Percentiles rank a stretch among this genome's conserved stretches.
These are phyloP conservation scores for Erythrophleum ivorense DNA, from an alignment of 331 rosid genomes.

Conservation along the genomic window DNA sequence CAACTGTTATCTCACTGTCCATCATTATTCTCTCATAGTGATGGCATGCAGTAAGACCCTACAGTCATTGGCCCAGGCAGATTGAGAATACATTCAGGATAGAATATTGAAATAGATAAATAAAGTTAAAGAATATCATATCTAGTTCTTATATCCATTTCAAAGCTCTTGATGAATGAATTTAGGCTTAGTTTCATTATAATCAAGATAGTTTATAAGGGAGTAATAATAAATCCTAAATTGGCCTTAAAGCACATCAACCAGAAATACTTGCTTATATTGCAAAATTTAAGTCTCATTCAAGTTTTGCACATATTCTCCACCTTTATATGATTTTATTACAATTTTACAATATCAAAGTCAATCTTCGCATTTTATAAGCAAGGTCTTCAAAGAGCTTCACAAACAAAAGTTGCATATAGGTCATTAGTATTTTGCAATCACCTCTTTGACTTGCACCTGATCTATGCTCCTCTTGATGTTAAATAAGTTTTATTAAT, in stretches of 20 bases:
- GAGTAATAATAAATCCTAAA: not conserved
- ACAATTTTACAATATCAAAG: conserved; percentile 2
- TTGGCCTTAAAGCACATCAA: not conserved
- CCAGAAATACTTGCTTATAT: not conserved
- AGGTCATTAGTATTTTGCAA: conserved; percentile 29
- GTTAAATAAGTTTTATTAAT: not conserved
- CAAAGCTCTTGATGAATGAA: no score
- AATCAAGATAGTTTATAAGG: not conserved
- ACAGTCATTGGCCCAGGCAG: no score
- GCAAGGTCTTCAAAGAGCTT: not conserved
- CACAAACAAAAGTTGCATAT: conserved; percentile 38
- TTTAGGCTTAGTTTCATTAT: not conserved
- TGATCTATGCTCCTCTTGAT: conserved; percentile 56
- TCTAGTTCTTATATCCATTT: no score
- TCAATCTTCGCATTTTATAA: conserved; percentile 13
- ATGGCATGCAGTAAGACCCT: no score
- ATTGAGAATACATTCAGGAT: no score
- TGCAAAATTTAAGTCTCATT: conserved; percentile 1
- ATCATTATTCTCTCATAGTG: no score
- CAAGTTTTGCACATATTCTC: not conserved
- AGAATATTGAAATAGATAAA: no score
- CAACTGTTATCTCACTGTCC: no score
- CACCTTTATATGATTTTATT: conserved; percentile 8
- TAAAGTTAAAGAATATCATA: no score
- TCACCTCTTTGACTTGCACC: conserved; percentile 57